Evolutionary conservation across 2,329 filamentous ascomycete species (phyloP).

Genomic region (Didymella glomerata): DNA sequence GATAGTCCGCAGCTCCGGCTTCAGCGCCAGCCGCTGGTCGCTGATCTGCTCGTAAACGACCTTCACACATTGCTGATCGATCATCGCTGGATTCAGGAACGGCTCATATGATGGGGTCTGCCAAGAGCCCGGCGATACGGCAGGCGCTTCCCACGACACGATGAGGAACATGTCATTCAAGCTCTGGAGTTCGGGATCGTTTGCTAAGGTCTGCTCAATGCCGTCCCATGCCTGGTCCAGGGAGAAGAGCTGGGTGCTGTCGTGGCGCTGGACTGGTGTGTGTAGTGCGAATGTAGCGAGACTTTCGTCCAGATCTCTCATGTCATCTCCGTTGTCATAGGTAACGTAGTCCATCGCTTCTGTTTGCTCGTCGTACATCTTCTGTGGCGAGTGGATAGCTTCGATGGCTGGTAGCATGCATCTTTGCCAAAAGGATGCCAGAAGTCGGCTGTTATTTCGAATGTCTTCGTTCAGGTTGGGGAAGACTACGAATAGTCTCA

Average conservation of each 20-base stretch:
- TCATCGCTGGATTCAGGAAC: background rate
- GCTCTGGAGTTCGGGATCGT: background rate
- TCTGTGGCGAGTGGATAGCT: constrained; percentile 3
- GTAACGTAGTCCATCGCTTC: constrained; percentile 16
- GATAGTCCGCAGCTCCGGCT: constrained; percentile 3
- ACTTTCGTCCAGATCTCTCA: constrained; percentile 11
- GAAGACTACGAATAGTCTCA: constrained; percentile 13
- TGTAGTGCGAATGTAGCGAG: constrained; percentile 14
- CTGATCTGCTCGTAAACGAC: constrained; percentile 2
- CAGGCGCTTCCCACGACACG: constrained; percentile 15
- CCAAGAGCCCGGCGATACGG: constrained; percentile 8
- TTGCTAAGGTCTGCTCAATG: constrained; percentile 5
- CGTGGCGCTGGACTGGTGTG: constrained; percentile 11
- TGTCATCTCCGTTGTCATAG: constrained; percentile 7
- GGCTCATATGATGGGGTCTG: constrained; percentile 8
- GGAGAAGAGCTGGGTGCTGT: constrained; percentile 1
- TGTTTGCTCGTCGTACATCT: background rate
- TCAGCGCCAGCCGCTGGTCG: constrained; percentile 1
- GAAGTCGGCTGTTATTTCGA: constrained; percentile 12
- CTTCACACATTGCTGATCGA: constrained; percentile 7
- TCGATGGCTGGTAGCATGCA: constrained; percentile 18
- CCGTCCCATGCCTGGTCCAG: constrained; percentile 13
- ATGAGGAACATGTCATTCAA: constrained; percentile 16
- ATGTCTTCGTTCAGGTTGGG: constrained; percentile 11
- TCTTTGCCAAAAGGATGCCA: constrained; percentile 17